Evolutionary conservation across 352 stramenopile genomes (phyloP).

Genomic region (Nothophytophthora sp.): DNA sequence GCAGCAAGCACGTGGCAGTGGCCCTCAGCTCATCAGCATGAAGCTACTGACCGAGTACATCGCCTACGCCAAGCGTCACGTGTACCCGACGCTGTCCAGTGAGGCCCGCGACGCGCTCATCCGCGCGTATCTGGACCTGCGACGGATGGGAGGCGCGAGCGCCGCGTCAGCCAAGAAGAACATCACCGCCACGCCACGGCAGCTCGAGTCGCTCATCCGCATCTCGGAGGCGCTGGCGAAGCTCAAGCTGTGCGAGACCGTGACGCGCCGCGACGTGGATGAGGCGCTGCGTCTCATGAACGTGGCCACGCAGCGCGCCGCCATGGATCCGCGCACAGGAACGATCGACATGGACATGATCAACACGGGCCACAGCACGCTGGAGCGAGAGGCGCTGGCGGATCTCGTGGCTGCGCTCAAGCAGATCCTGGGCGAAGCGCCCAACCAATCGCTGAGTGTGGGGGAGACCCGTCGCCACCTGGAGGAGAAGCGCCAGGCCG

Average conservation of each 20-base stretch:
- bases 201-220: conserved; percentile 99
- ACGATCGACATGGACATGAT: conserved; percentile 99
- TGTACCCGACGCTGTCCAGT: conserved; percentile 91
- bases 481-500: conserved; percentile 77
- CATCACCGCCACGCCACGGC: conserved; percentile 97
- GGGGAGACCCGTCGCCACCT: conserved; percentile 88
- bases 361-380: conserved; percentile 91
- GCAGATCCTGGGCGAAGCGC: conserved; percentile 49
- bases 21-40: conserved; percentile 78
- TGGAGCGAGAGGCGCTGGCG: conserved; percentile 84
- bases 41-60: conserved; percentile 95
- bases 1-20: conserved; percentile 22
- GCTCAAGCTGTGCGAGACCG: conserved; percentile 89
- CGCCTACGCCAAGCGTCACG: conserved; percentile 92
- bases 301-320: conserved; percentile 95
- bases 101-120: conserved; percentile 92
- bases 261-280: conserved; percentile 85
- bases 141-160: conserved; percentile 65
- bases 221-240: conserved; percentile 96
- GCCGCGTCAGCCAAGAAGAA: conserved; percentile 87
- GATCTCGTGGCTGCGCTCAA: conserved; percentile 64
- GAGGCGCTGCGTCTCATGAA: conserved; percentile 98
- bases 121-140: conserved; percentile 93
- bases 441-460: conserved; percentile 77
- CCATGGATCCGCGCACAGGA: conserved; percentile 97